These are phyloP conservation scores for Aspergillus asperescens DNA, from an alignment of 495 filamentous ascomycete species.

Conservation along the genomic window DNA sequence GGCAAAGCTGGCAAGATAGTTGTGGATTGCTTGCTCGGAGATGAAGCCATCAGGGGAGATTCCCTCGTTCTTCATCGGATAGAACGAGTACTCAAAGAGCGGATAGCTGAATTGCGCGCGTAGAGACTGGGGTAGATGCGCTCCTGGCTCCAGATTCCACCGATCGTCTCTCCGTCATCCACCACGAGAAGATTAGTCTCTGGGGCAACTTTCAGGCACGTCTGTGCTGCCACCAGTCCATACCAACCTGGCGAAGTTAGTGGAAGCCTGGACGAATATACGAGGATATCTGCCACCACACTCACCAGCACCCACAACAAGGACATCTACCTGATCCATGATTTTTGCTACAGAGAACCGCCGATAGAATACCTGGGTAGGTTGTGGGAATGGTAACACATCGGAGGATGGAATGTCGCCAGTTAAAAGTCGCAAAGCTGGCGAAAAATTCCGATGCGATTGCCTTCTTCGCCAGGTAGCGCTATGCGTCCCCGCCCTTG, in stretches of 20 bases:
- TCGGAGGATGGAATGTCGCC: too few species aligned
- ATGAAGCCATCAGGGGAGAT: neutral
- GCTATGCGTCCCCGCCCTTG: too few species aligned
- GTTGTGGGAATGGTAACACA: too few species aligned
- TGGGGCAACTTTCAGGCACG: neutral
- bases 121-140: neutral
- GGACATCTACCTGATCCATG: too few species aligned
- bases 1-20: neutral
- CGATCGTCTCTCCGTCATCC: neutral
- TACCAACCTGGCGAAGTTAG: too few species aligned
- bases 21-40: neutral
- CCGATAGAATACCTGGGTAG: too few species aligned
- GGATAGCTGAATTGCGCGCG: neutral
- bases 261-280: too few species aligned
- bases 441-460: too few species aligned
- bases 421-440: too few species aligned
- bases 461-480: too few species aligned
- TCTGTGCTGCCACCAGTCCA: neutral
- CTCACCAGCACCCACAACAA: neutral
- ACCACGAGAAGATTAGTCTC: neutral
- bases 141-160: neutral
- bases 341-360: too few species aligned
- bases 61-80: neutral
- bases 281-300: too few species aligned
- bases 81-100: neutral